These are phyloP conservation scores for Rhizophlyctis rosea DNA, from an alignment of 192 early-diverging fungal genomes.

Conservation along the genomic window DNA sequence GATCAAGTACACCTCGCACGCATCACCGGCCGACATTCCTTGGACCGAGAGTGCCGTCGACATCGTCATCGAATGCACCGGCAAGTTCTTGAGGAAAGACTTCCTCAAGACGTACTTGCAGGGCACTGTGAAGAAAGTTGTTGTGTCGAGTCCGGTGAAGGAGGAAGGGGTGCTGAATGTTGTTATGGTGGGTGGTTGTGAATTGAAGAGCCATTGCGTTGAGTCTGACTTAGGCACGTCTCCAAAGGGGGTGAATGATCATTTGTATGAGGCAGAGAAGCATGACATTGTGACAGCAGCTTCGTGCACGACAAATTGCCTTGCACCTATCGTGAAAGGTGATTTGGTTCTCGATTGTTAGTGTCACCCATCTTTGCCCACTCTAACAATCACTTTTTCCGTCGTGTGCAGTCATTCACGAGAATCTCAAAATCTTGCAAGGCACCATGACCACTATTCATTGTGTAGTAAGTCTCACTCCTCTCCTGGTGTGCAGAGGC, in stretches of 20 bases:
- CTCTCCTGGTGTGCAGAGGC: no score
- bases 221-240: background rate
- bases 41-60: constrained; percentile 15
- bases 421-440: constrained; percentile 15
- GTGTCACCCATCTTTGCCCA: background rate
- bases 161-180: constrained; percentile 23
- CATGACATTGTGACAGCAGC: constrained; percentile 17
- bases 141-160: constrained; percentile 24
- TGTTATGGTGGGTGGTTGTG: constrained; percentile 10
- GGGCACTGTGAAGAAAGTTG: constrained; percentile 14
- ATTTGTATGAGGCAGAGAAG: constrained; percentile 9
- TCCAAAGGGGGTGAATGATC: constrained; percentile 16
- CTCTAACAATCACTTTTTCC: background rate
- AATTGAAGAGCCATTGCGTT: background rate
- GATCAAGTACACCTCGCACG: constrained; percentile 18
- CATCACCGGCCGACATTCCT: constrained; percentile 5
- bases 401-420: constrained; percentile 13
- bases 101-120: constrained; percentile 8
- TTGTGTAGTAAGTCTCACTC: constrained; percentile 9
- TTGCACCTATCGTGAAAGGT: constrained; percentile 21
- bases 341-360: background rate
- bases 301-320: constrained; percentile 18
- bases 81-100: constrained; percentile 16
- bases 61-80: constrained; percentile 20
- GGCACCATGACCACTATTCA: constrained; percentile 17